These are phyloP conservation scores for Pyricularia pennisetigena DNA, from an alignment of 2,329 filamentous ascomycete species.

Conservation along the genomic window DNA sequence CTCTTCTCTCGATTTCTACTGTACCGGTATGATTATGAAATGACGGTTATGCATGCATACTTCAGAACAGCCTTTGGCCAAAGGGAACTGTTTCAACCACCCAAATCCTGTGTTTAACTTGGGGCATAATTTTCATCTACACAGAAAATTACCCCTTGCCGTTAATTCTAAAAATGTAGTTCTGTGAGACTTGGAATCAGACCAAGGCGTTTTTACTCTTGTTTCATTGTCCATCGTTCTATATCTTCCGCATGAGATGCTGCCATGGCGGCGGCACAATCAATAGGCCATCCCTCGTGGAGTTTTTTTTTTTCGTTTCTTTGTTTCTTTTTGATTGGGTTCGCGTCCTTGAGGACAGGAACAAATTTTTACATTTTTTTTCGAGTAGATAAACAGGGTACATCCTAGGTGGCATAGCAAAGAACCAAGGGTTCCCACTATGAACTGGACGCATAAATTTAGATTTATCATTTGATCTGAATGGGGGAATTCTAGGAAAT, in stretches of 20 bases:
- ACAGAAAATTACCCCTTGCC: background rate
- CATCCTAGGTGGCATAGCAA: background rate
- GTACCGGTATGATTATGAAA: background rate
- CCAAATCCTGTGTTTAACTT: background rate
- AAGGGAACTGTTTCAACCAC: background rate
- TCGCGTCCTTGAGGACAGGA: background rate
- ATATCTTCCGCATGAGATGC: background rate
- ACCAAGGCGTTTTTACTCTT: background rate
- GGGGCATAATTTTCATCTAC: background rate
- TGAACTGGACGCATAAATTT: background rate
- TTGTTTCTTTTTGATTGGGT: background rate
- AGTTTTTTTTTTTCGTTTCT: background rate
- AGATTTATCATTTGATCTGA: background rate
- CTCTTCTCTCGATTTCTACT: background rate
- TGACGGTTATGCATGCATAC: background rate
- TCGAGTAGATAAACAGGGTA: background rate
- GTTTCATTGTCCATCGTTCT: background rate
- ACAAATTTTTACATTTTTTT: background rate
- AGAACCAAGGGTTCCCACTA: background rate
- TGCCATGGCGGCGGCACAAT: background rate
- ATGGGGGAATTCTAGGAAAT: background rate
- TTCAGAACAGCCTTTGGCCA: background rate
- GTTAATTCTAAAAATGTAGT: background rate
- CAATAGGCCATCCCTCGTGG: background rate
- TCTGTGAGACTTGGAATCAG: background rate